Conservation (phyloP, 805 yeast species). For the Kodamaea leandrae region DNA sequence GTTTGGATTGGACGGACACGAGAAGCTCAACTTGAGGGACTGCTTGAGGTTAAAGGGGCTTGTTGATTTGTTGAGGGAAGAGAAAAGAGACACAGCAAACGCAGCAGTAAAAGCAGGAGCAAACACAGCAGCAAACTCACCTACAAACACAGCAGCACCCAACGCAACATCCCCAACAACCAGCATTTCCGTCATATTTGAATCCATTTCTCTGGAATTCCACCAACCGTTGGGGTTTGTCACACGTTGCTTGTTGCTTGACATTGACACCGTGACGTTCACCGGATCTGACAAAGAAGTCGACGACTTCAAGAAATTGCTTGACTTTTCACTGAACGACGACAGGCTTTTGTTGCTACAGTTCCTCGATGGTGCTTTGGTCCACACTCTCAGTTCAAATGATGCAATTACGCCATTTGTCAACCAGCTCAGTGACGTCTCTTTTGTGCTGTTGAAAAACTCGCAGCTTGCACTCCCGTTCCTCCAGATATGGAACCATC, state of each 20-base stretch:
- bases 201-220: slow-evolving; percentile 34
- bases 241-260: slow-evolving; percentile 42
- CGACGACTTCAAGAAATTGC: slow-evolving; percentile 26
- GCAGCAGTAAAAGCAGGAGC: too few species aligned
- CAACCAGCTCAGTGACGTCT: slow-evolving; percentile 23
- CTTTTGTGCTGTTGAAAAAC: slow-evolving; percentile 22
- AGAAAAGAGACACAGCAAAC: slow-evolving; percentile 1
- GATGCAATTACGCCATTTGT: slow-evolving; percentile 14
- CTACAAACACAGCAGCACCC: neutral
- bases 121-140: too few species aligned
- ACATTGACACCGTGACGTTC: slow-evolving; percentile 36
- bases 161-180: too few species aligned
- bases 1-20: slow-evolving; percentile 20
- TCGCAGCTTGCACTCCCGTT: slow-evolving; percentile 18
- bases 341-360: slow-evolving; percentile 30
- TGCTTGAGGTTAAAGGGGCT: slow-evolving; percentile 23
- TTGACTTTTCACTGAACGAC: slow-evolving; percentile 24
- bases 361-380: slow-evolving; percentile 41
- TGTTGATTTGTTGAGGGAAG: slow-evolving; percentile 14
- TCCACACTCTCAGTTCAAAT: slow-evolving; percentile 21
- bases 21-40: slow-evolving; percentile 18
- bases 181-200: slow-evolving; percentile 22
- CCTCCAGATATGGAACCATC: slow-evolving; percentile 26
- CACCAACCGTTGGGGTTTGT: slow-evolving; percentile 37
- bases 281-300: slow-evolving; percentile 18